A percentile compares a stretch with the other conserved stretches of the same genome.
Conservation (phyloP, 2,329 filamentous ascomycete species). For the Aspergillus sp. region DNA sequence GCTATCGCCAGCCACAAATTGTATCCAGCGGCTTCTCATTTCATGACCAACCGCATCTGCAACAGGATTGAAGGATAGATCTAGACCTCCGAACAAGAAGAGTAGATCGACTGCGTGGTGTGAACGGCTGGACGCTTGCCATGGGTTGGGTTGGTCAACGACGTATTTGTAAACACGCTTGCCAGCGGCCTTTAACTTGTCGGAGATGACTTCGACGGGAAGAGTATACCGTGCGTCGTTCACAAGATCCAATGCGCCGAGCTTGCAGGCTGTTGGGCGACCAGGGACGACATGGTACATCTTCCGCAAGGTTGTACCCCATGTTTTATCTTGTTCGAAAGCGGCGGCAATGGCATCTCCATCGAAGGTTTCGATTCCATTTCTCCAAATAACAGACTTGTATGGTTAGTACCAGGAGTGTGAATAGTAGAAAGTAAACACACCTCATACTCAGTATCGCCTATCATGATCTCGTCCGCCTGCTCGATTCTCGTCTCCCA, state of each 20-base stretch:
- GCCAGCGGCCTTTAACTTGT: conserved; percentile 25
- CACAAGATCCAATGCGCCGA: conserved; percentile 41
- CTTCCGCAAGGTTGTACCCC: conserved; percentile 34
- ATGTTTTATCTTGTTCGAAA: conserved; percentile 34
- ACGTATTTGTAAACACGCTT: conserved; percentile 41
- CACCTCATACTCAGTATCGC: conserved; percentile 47
- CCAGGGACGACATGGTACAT: conserved; percentile 44
- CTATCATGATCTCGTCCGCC: conserved; percentile 42
- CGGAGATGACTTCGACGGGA: conserved; percentile 30
- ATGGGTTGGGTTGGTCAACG: conserved; percentile 50
- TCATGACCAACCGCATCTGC: conserved; percentile 35
- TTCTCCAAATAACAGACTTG: conserved; percentile 49
- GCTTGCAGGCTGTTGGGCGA: conserved; percentile 41
- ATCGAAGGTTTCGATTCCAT: conserved; percentile 41
- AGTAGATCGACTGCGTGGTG: conserved; percentile 52
- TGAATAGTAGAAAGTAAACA: neutral
- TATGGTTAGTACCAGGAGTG: neutral
- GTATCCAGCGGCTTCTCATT: conserved; percentile 44
- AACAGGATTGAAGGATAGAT: conserved; percentile 35
- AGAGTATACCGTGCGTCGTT: conserved; percentile 33
- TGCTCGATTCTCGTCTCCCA: conserved; percentile 39
- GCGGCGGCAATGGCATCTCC: conserved; percentile 34
- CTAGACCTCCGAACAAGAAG: conserved; percentile 45
- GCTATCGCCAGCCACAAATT: conserved; percentile 36
- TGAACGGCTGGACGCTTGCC: conserved; percentile 47